These are phyloP conservation scores for Arabis hirsuta DNA, from an alignment of 345 rosid genomes.

Conservation along the genomic window DNA sequence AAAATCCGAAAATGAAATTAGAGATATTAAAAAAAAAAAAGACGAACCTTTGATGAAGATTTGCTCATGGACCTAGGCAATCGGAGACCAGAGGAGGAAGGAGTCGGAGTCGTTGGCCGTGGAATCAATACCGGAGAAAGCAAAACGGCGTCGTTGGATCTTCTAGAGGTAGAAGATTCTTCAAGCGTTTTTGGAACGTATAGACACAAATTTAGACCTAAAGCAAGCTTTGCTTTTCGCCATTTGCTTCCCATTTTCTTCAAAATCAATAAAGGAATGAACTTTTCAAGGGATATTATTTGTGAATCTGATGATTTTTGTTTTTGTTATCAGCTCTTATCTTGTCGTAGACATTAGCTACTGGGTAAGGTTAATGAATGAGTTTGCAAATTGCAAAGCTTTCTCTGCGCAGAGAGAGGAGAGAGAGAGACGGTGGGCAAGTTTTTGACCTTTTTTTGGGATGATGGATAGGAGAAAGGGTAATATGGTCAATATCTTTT, in stretches of 20 bases:
- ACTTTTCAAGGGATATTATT: neutral
- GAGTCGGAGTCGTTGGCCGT: constrained; percentile 56
- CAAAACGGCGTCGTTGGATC: constrained; percentile 52
- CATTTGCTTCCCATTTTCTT: constrained; percentile 70
- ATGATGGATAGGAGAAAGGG: constrained; percentile 37
- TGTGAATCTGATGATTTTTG: constrained; percentile 10
- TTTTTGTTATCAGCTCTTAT: neutral
- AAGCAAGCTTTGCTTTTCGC: constrained; percentile 77
- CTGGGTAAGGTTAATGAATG: constrained; percentile 24
- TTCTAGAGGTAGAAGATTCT: constrained; percentile 47
- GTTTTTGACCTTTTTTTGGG: constrained; percentile 48
- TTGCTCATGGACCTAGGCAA: constrained; percentile 56
- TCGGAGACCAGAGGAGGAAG: constrained; percentile 72
- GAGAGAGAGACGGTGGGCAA: constrained; percentile 39
- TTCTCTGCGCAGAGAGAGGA: constrained; percentile 32
- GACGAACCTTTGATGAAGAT: constrained; percentile 67
- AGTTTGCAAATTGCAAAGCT: constrained; percentile 31
- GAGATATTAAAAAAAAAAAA: neutral
- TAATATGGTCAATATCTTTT: constrained; percentile 23
- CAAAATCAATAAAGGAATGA: neutral
- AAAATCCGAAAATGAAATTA: neutral
- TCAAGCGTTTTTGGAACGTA: constrained; percentile 63
- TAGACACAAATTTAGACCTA: constrained; percentile 74
- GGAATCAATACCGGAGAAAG: constrained; percentile 44
- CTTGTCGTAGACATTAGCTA: constrained; percentile 10